Evolutionary conservation across 768 basidiomycete species (phyloP), one percentile per base, ranked within the genome.

Genomic region (Xerocomellus amylosporus): DNA sequence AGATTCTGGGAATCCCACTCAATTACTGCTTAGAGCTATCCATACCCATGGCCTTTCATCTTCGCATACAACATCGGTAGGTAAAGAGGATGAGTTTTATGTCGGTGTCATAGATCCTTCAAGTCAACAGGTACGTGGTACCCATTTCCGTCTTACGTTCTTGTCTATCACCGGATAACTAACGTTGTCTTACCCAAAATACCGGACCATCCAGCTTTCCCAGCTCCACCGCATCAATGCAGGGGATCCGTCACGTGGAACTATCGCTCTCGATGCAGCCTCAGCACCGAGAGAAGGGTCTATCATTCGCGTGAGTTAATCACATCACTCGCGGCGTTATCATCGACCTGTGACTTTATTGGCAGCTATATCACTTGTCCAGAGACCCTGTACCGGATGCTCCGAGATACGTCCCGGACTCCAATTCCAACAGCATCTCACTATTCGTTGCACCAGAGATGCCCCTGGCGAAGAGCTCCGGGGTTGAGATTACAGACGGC

Each of bases 231-330:
- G 71, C 51, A 84, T 91, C 54, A 82, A 76, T 22, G 84, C 88
- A 0, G 89, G 89, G 4, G 87, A 87, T 62, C 88, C 87, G 2
- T 82, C 83, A 15, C 78, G 85, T 7, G 89, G 89, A 3, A 77
- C 78, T 4, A 76, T 90, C 14, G 81, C 88, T 1, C 71, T 91
- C 1, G 80, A 82, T 20, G 72, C 80, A 2, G 71, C 75, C 20
- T 72, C 70, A 14, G 79, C 84, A 3, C 86, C 86, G 2, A 60
- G 59, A 4, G 63, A 71, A 14, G 85, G 82, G n/a, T 71, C 78
- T 8, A 55, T 61, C 4, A 79, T 88, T 15, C 80, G 83, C 71
- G 80, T 77, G 72, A 71, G 74, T 60, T 39, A 28, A 30, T 47
- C 31, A 9, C 7, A 45, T 37, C 20, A 8, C 17, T 13, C 8